phyloP scores from a whole-genome alignment of 306 rosid species.

The Ormosia semicastrata region DNA sequence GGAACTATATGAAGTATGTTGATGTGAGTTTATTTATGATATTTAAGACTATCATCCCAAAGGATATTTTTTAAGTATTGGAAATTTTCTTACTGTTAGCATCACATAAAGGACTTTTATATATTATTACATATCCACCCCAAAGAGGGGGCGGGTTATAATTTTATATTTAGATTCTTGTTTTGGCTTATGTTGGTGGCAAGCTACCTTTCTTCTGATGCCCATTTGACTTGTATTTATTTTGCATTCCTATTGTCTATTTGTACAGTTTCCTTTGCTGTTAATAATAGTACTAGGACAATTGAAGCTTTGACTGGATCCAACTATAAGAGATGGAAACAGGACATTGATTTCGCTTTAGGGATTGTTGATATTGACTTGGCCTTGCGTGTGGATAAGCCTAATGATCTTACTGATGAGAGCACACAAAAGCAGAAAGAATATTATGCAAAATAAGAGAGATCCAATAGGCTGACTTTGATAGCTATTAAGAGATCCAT shows the following conservation, averaged over 20 bases:
- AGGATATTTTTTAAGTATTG: too few relatives aligned
- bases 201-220: neutral
- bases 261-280: neutral
- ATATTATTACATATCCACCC: neutral
- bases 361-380: neutral
- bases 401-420: neutral
- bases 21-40: neutral
- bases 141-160: too few relatives aligned
- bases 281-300: neutral
- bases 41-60: neutral
- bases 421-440: neutral
- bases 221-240: neutral
- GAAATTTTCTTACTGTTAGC: neutral
- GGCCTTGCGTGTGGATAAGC: neutral
- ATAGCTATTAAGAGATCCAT: too few relatives aligned
- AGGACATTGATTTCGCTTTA: neutral
- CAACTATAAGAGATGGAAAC: neutral
- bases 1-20: too few relatives aligned
- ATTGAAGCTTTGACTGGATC: neutral
- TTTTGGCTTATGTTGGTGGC: neutral
- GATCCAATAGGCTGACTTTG: too few relatives aligned
- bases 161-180: neutral
- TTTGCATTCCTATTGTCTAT: neutral
- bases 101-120: neutral
- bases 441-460: too few relatives aligned